Conservation (phyloP, 2,329 filamentous ascomycete genomes). For the Cladosporium colombiae region DNA sequence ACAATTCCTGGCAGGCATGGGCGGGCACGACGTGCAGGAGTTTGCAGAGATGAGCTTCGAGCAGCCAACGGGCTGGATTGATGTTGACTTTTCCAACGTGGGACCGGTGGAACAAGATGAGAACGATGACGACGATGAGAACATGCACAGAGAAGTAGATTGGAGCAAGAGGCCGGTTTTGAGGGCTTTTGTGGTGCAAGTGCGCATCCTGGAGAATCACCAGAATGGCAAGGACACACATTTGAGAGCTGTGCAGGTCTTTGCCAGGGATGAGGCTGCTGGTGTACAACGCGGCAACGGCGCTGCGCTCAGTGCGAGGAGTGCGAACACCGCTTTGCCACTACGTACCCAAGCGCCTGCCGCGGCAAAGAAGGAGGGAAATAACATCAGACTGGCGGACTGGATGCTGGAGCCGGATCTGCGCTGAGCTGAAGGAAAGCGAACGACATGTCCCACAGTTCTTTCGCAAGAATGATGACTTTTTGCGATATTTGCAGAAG, state of each 20-base stretch:
- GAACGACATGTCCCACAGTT: neutral
- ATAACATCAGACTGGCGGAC: slow-evolving; percentile 36
- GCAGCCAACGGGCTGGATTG: slow-evolving; percentile 85
- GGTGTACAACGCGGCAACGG: slow-evolving; percentile 14
- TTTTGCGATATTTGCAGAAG: neutral
- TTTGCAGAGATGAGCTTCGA: slow-evolving; percentile 79
- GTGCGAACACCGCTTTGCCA: slow-evolving; percentile 14
- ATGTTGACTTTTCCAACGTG: slow-evolving; percentile 70
- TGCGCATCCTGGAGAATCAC: slow-evolving; percentile 92
- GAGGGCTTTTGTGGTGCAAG: slow-evolving; percentile 84
- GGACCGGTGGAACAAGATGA: slow-evolving; percentile 45
- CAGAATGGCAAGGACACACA: slow-evolving; percentile 99
- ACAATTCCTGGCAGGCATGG: slow-evolving; percentile 82
- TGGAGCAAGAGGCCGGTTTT: slow-evolving; percentile 69
- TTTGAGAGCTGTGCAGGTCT: slow-evolving; percentile 88
- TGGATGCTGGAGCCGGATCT: slow-evolving; percentile 42
- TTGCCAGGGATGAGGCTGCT: slow-evolving; percentile 50
- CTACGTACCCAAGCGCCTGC: slow-evolving; percentile 18
- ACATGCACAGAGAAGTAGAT: slow-evolving; percentile 36
- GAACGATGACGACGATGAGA: slow-evolving; percentile 33
- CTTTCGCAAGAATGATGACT: neutral
- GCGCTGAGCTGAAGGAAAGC: slow-evolving; percentile 27
- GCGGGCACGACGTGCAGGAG: slow-evolving; percentile 86
- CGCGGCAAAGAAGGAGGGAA: slow-evolving; percentile 25
- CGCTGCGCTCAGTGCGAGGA: slow-evolving; percentile 8